These are phyloP conservation scores for Scedosporium minutisporum DNA, from an alignment of 2,329 filamentous ascomycete species.

Conservation along the genomic window DNA sequence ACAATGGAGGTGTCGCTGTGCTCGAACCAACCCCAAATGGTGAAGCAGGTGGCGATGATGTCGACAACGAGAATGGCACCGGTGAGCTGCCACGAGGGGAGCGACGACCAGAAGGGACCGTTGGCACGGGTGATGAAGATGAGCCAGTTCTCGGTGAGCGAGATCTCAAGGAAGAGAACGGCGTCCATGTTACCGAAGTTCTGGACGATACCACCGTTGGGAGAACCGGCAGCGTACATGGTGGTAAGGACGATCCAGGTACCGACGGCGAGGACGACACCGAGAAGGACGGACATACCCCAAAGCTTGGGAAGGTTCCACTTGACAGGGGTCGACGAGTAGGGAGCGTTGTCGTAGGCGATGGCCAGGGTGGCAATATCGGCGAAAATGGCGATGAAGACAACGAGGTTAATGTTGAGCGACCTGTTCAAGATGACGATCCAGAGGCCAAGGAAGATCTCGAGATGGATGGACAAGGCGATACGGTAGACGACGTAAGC, in stretches of 20 bases:
- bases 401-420: conserved; percentile 77
- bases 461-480: conserved; percentile 79
- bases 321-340: conserved; percentile 77
- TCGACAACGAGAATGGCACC: conserved; percentile 75
- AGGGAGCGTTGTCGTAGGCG: conserved; percentile 87
- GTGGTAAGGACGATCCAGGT: conserved; percentile 87
- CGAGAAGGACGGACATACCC: conserved; percentile 82
- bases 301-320: conserved; percentile 89
- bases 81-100: conserved; percentile 75
- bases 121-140: conserved; percentile 95
- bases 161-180: conserved; percentile 82
- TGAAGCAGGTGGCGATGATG: conserved; percentile 76
- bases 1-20: conserved; percentile 64
- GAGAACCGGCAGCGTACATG: conserved; percentile 55
- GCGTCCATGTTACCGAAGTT: conserved; percentile 76
- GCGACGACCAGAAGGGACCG: conserved; percentile 83
- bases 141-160: conserved; percentile 87
- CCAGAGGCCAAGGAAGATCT: conserved; percentile 87
- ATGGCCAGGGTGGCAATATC: conserved; percentile 88
- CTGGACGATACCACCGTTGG: conserved; percentile 77
- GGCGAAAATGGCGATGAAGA: conserved; percentile 92
- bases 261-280: conserved; percentile 68
- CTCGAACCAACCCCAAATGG: conserved; percentile 75
- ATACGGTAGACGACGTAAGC: conserved; percentile 95
- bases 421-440: conserved; percentile 79